phyloP scores from a whole-genome alignment of 805 yeast species.

The Komagataella mondaviorum region DNA sequence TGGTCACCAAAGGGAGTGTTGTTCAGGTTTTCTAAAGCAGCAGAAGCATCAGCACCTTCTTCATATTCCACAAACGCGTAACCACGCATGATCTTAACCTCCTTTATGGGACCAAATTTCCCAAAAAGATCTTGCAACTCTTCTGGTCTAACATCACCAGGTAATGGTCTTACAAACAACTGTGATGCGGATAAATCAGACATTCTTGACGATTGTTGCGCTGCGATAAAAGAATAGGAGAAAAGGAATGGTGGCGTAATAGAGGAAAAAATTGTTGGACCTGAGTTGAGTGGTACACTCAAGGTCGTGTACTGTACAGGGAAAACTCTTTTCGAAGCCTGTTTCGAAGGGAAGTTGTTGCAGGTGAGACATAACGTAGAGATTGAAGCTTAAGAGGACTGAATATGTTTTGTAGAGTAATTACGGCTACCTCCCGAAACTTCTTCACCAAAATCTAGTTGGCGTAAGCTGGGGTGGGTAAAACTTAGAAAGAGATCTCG shows the following conservation, averaged over 20 bases:
- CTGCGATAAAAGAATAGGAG: neutral
- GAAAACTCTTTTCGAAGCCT: neutral
- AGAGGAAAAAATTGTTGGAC: neutral
- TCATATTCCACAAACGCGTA: conserved; percentile 84
- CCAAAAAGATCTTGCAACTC: conserved; percentile 60
- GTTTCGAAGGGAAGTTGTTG: too few relatives aligned
- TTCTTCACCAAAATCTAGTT: neutral
- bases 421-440: neutral
- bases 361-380: too few relatives aligned
- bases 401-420: neutral
- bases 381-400: too few relatives aligned
- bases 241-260: neutral
- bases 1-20: conserved; percentile 36
- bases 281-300: neutral
- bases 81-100: conserved; percentile 64
- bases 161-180: conserved; percentile 23
- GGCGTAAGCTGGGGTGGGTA: neutral
- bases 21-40: conserved; percentile 32
- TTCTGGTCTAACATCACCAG: conserved; percentile 19
- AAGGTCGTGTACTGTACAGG: neutral
- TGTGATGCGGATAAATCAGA: conserved; percentile 21
- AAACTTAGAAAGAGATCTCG: neutral
- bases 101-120: conserved; percentile 52
- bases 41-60: conserved; percentile 37
- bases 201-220: conserved; percentile 2